Evolutionary conservation across 2,329 filamentous ascomycete genomes (phyloP).

Genomic region (Neurospora crassa): DNA sequence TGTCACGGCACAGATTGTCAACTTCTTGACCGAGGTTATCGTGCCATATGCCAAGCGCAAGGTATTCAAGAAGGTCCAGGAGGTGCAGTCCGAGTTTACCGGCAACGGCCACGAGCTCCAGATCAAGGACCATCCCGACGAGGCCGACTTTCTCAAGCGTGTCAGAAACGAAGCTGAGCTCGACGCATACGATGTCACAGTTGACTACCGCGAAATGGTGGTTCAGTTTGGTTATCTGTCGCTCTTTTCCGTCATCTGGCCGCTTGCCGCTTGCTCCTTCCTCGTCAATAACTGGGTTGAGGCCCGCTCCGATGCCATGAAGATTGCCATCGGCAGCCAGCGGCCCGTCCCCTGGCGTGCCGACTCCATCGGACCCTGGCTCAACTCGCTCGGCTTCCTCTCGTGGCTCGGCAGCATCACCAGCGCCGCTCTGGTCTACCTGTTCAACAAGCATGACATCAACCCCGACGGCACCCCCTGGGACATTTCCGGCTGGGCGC

Average conservation of each 20-base stretch:
- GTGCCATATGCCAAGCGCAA: conserved; percentile 78
- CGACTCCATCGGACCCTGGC: conserved; percentile 90
- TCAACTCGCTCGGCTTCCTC: conserved; percentile 78
- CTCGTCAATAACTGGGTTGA: conserved; percentile 95
- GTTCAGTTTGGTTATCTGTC: conserved; percentile 78
- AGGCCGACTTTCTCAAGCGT: conserved; percentile 68
- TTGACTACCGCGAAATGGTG: conserved; percentile 88
- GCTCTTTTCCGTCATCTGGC: conserved; percentile 91
- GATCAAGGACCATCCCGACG: conserved; percentile 61
- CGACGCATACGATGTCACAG: conserved; percentile 77
- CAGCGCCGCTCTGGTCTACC: conserved; percentile 76
- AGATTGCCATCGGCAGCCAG: conserved; percentile 83
- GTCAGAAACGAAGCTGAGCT: conserved; percentile 78
- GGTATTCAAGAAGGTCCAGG: conserved; percentile 68
- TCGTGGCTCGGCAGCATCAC: conserved; percentile 89
- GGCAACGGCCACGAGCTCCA: conserved; percentile 34
- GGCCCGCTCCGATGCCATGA: conserved; percentile 84
- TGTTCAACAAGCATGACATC: conserved; percentile 65
- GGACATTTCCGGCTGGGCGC: conserved; percentile 67
- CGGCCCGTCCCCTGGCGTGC: conserved; percentile 82
- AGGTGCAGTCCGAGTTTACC: conserved; percentile 53
- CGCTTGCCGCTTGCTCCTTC: conserved; percentile 81
- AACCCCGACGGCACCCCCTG: conserved; percentile 57
- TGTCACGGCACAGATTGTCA: conserved; percentile 86
- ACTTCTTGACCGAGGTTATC: conserved; percentile 73